Evolutionary conservation across 2,329 filamentous ascomycete species (phyloP), one percentile per base, ranked within the genome.

Genomic region (Hyphodiscus sp.): DNA sequence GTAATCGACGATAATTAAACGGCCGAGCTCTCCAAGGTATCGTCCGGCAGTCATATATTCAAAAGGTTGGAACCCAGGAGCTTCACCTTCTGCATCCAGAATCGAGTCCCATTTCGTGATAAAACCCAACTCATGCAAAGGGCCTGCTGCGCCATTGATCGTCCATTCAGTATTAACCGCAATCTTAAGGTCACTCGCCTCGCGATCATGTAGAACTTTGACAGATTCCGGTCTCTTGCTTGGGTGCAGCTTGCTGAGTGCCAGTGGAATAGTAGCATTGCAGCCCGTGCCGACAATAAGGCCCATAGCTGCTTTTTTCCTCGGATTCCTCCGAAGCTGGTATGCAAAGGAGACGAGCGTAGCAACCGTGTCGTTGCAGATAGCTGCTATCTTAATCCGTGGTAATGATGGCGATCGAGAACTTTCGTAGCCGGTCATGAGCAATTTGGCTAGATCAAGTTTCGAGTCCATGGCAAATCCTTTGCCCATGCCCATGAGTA

Each of bases 41-140:
- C 96, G 79, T 55, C 92, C 92, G 1, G 91, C 89, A 66, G 95
- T 91, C 89, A 96, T 96, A 76, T 96, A 96, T 75, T 97, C 92
- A 61, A 96, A 96, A 0, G 89, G 85, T 73, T 96, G 91, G 73
- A 96, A 91, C 43, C 91, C 91, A 1, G 91, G 91, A 7, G 74
- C 75, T 61, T 89, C 84, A 61, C 84, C 85, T 45, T 82, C 78
- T 4, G 70, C 70, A 61, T 91, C 87, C 6, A 94, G 75, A 54
- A 77, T 71, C 10, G 74, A 70, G 63, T 94, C 89, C 88, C 88
- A 92, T 38, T 71, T 72, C 10, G 80, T 91, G 49, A 89, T 80
- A 47, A 91, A 76, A 1, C 75, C 73, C 19, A 84, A 71, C 20
- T 83, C 76, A 20, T 77, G 74, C 51, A 92, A 72, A 0, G 88